Evolutionary conservation across 441 rosid species (phyloP).

Genomic region (Erodium moschatum): DNA sequence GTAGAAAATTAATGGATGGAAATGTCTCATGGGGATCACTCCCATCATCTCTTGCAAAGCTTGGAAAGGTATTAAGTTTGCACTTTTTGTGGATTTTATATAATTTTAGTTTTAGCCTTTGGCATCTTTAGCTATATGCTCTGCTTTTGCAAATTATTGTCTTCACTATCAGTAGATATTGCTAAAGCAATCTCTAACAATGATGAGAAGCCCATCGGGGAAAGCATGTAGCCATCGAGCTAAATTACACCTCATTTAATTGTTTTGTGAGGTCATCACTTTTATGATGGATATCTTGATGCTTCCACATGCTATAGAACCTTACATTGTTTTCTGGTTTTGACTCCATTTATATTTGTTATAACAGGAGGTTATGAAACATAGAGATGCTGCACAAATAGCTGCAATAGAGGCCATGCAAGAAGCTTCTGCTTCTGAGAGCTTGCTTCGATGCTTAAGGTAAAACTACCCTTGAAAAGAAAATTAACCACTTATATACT

Average conservation of each 20-base stretch:
- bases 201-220: too few relatives aligned
- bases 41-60: conserved; percentile 70
- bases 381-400: conserved; percentile 78
- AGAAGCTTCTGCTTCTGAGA: conserved; percentile 89
- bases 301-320: not conserved
- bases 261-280: too few relatives aligned
- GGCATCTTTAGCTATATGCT: too few relatives aligned
- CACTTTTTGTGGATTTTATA: not conserved
- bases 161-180: not conserved
- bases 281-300: too few relatives aligned
- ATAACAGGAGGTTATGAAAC: conserved; percentile 71
- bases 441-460: conserved; percentile 85
- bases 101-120: too few relatives aligned
- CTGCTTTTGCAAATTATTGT: too few relatives aligned
- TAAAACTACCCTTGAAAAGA: conserved; percentile 14
- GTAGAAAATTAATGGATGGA: conserved; percentile 56
- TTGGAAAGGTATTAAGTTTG: conserved; percentile 61
- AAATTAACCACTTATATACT: not conserved
- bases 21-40: conserved; percentile 67
- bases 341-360: conserved; percentile 3
- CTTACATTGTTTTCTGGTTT: not conserved
- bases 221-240: not conserved
- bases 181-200: too few relatives aligned
- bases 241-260: too few relatives aligned
- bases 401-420: conserved; percentile 86